phyloP scores from a whole-genome alignment of 1,139 yeast genomes.

The Yarrowia galli region DNA sequence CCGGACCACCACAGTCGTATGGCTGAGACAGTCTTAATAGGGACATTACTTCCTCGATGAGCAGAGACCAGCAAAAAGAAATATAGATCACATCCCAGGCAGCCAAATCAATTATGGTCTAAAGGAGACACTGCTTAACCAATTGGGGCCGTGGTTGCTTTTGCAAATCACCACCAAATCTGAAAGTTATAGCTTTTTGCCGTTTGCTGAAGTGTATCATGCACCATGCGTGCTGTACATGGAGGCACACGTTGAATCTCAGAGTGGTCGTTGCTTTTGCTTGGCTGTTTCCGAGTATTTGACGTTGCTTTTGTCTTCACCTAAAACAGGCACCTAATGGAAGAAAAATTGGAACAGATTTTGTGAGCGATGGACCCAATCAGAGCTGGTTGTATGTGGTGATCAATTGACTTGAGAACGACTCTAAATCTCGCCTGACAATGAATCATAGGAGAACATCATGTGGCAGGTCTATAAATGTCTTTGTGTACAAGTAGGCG shows the following conservation, averaged over 20 bases:
- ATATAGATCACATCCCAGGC: background rate
- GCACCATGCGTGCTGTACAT: slow-evolving; percentile 17
- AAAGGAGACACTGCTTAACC: background rate
- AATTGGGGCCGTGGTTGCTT: slow-evolving; percentile 12
- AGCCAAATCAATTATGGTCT: slow-evolving; percentile 6
- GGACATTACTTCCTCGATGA: background rate
- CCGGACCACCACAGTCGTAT: background rate
- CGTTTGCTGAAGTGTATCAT: slow-evolving; percentile 21
- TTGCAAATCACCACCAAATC: slow-evolving; percentile 3
- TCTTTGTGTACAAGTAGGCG: no score
- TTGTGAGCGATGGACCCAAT: background rate
- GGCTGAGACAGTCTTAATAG: slow-evolving; percentile 19
- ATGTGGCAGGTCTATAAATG: no score
- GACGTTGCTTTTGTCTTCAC: slow-evolving; percentile 1
- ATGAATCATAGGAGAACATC: no score
- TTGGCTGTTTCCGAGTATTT: slow-evolving; percentile 16
- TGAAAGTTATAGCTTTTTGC: slow-evolving; percentile 28
- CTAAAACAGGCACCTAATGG: slow-evolving; percentile 18
- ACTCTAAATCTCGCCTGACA: no score
- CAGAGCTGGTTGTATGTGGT: no score
- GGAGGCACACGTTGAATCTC: slow-evolving; percentile 13
- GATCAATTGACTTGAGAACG: no score
- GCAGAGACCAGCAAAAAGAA: background rate
- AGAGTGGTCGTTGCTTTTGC: slow-evolving; percentile 9
- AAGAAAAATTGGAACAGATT: background rate